Percentiles rank a stretch among this genome's conserved stretches.
These are phyloP conservation scores for Solanum corneliomulleri DNA, from an alignment of 257 asterid genomes.

Conservation along the genomic window DNA sequence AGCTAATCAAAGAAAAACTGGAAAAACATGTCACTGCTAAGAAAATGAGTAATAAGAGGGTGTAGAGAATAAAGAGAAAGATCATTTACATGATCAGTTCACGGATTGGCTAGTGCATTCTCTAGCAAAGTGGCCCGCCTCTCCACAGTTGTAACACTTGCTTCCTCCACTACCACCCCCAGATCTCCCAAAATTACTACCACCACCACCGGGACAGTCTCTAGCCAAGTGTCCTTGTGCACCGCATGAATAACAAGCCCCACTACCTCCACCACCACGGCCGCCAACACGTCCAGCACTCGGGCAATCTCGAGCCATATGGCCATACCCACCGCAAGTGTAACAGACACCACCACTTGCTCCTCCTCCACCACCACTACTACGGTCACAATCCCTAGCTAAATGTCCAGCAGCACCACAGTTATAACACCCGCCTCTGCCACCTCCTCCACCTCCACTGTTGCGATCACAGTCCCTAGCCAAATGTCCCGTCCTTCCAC, in stretches of 20 bases:
- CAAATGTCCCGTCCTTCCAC: constrained; percentile 27
- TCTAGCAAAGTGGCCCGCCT: constrained; percentile 65
- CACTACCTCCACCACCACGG: constrained; percentile 6
- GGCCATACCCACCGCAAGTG: constrained; percentile 56
- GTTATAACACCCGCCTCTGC: constrained; percentile 20
- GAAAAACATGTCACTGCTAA: background rate
- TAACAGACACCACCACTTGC: constrained; percentile 43
- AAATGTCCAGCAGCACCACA: constrained; percentile 32
- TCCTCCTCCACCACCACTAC: constrained; percentile 1
- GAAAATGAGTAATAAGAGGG: background rate
- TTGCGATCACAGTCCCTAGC: constrained; percentile 32
- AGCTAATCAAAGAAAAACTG: background rate
- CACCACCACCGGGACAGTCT: constrained; percentile 41
- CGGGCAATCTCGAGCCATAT: constrained; percentile 47
- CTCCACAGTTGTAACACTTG: constrained; percentile 59
- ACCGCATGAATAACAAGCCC: constrained; percentile 50
- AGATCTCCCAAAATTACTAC: constrained; percentile 18
- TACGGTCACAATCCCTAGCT: constrained; percentile 21
- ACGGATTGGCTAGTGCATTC: constrained; percentile 35
- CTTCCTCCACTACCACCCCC: constrained; percentile 34
- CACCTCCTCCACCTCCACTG: background rate
- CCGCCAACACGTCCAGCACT: constrained; percentile 22
- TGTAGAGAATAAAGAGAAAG: background rate
- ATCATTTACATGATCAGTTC: background rate
- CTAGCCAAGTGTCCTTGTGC: constrained; percentile 60